Base-by-base conservation (phyloP, 805 yeast species). In the Jamesozyma hellenica region DNA sequence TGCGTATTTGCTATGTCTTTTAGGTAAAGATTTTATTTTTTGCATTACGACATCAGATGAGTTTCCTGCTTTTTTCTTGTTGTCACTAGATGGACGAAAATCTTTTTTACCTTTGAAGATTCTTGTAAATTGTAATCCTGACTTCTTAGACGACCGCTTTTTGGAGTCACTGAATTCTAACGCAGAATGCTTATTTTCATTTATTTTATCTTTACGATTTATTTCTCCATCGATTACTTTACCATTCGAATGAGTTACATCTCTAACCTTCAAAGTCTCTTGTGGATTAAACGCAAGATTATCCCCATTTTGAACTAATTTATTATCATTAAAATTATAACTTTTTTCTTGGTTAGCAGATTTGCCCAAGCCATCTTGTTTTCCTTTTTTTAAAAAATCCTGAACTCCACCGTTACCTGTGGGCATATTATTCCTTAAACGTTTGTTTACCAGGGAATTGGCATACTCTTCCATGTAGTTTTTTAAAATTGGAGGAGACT, bases 401-500 rank as follows among this genome's bases (percentile, higher is more conserved):
- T 13, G 8, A 12, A 16, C 26, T 28, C n/a, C n/a, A 10, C 12
- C 27, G 9, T 15, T 21, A 25, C 14, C n/a, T 4, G 15, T 36
- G 21, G 11, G 15, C 11, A 15, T 26, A 25, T 30, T 40, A 29
- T 35, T 41, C 14, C 29, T 36, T 39, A 25, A 14, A 30, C 43
- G 36, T 16, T 39, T 28, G 11, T 40, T 33, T 13, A 30, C 33
- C 2, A 28, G 34, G 15, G 40, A 26, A 12, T 32, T 30, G 28
- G 7, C 17, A 26, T 48, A 51, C 25, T 41, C 41, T 3, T 51
- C 54, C 49, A 54, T 48, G 25, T 42, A 48, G 33, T 45, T 43
- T 15, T 42, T 44, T 0, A 56, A 43, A 9, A 58, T 50, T 0
- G 64, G 63, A 3, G 63, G 63, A 3, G 64, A 59, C 28, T 55